Evolutionary conservation across 2,329 filamentous ascomycete species (phyloP), one percentile per base, ranked within the genome.

Genomic region (Ophiostoma novo-ulmi): DNA sequence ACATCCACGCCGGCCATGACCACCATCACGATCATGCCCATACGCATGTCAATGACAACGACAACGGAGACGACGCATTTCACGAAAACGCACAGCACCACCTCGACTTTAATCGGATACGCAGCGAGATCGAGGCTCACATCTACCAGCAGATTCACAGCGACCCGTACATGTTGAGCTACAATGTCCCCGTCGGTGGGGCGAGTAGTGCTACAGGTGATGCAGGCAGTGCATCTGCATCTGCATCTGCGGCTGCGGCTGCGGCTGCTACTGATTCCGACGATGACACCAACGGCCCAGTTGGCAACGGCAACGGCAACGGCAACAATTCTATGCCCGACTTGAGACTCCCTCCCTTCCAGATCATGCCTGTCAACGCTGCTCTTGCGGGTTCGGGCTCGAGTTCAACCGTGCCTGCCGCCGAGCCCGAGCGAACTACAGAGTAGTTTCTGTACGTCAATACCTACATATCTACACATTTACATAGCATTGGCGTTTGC

Each of bases 21-120:
- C 74, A 75, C 14, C 75, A 75, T 11, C 74, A 76, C 22, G 73
- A 74, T 26, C 75, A 75, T 52, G 73, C 74, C 38, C 72, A 69
- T 22, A 35, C 65, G 17, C 35, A 55, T 26, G 61, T 10, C 61
- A 17, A n/a, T 7, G 61, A 39, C 3, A 17, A 39, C 14, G 4
- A 39, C 2, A 10, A 65, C 14, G 63, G 41, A 8, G 65, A 64
- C 48, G 31, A 65, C n/a, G 7, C 31, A 13, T 39, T 61, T 3
- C 36, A 58, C 31, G 64, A 72, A 13, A 26, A 67, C 17, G 67
- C 35, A 48, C 41, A 48, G 65, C 48, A 70, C 13, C 38, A 48
- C n/a, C 65, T 20, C 22, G 65, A 48, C 10, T 67, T 67, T 36
- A 36, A 39, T 3, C 63, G 36, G 8, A 22, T 65, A 38, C 36